Evolutionary conservation across 1,284 basidiomycete species (phyloP), one percentile per base, ranked within the genome.

Genomic region (Irpex sp.): DNA sequence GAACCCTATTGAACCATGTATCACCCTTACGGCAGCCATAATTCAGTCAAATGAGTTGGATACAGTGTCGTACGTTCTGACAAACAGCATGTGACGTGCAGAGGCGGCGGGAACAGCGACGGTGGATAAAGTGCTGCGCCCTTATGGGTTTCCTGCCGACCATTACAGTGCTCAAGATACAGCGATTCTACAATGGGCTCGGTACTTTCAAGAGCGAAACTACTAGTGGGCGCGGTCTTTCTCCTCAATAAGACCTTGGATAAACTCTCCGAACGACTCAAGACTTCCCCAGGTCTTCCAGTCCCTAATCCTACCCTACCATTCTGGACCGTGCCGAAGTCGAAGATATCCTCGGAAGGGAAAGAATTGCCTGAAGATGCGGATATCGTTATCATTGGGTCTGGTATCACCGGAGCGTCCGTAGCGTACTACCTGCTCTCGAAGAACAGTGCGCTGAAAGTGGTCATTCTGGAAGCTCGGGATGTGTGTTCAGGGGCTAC

Each of bases 401-500:
- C 87, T 17, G 89, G 89, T 0, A 88, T 91, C 60, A 88, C 89
- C 1, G 87, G 88, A 0, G 78, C 86, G 0, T 80, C 84, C 0
- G 73, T 89, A 59, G 83, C 81, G 9, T 81, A 83, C 61, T 79
- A 81, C 3, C 65, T 88, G 21, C 74, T 91, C 6, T 75, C 79
- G n/a, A 68, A 67, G 39, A 70, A 74, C n/a, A 70, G 68, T 11
- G 65, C 67, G 3, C 69, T 82, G 1, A 74, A 75, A 36, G 70
- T 90, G 0, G 78, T 88, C 7, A 86, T 90, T 81, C 78, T 91
- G 11, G 89, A 91, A 62, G 89, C 89, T 5, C 77, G 89, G 63
- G 86, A 86, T 6, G 78, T 79, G 0, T 90, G 89, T 67, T 88
- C 86, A 0, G 89, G 89, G 4, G 89, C 89, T 11, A 89, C 88